Base-by-base conservation (phyloP, 2,329 filamentous ascomycete genomes). In the Clonostachys byssicola region DNA sequence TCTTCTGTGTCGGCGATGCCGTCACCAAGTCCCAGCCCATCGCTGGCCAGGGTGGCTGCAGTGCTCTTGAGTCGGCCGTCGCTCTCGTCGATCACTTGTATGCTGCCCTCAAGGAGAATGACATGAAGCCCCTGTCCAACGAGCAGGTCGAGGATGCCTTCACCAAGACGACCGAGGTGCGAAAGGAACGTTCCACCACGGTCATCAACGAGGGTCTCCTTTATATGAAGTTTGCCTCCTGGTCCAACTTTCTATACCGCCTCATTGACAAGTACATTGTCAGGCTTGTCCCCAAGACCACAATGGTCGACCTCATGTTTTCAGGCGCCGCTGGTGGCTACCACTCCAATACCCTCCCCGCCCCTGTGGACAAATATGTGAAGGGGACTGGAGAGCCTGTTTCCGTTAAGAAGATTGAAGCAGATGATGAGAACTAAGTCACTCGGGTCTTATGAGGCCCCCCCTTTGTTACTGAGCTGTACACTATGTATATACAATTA, bases 1-100 rank as follows among this genome's bases (percentile, higher is more conserved):
- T 66, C 12, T 47, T 65, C 2, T 51, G 52, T 4, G 49, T 66
- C 2, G 64, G 64, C 5, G 64, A 67, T 40, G 53, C 63, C 1
- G 57, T 51, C 2, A 64, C 67, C 48, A 68, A 67, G 36, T 39
- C 17, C 36, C 36, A 39, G 17, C 36, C 36, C 14, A 39, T 39
- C 12, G 14, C 14, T 8, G 36, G 36, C 12, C 36, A 39, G 17
- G 36, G 36, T n/a, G 36, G 36, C 36, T 39, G 36, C 36, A n/a
- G 14, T 3, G 36, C 36, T 10, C 36, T 39, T 5, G 36, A 39
- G 17, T 39, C 36, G 17, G n/a, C 7, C n/a, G 36, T 18, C 36
- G 36, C 36, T n/a, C 17, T 39, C 36, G 36, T 39, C 7, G 36
- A 39, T 12, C 36, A 39, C 14, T 18, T 39, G 14, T 39, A 39